Base-by-base conservation (phyloP, 1,139 yeast species). In the Diutina rugosa region DNA sequence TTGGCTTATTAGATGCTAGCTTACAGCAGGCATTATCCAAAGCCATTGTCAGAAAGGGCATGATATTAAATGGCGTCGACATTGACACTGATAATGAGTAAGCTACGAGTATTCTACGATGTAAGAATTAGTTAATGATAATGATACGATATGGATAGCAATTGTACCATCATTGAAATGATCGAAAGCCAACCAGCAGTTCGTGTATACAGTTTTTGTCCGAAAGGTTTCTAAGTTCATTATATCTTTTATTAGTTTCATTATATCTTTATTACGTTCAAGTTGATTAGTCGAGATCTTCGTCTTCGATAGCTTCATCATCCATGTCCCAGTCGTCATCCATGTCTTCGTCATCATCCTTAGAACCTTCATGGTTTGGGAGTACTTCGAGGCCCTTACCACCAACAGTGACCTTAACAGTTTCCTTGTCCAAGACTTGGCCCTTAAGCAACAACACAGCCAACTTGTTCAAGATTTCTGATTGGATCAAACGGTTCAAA, bases 381-480 rank as follows among this genome's bases (percentile, higher is more conserved):
- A 85, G 62, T 4, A 95, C 96, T 52, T 82, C 87, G 58, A 93
- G 74, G 16, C 95, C 95, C 58, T 72, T 72, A 54, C 78, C 80
- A 29, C 84, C 84, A 60, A 78, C 68, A 18, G 80, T 78, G 48
- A 93, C 87, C 52, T 74, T 74, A 12, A 90, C 97, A 6, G 79
- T 76, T 69, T 93, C 99, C 69, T 90, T 90, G 65, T 93, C 97
- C 65, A 77, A 79, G 58, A 93, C 80, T 71, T 91, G 96, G 18
- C 96, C 96, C 68, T 85, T 86, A 63, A 93, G 79, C 58, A 93
- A 80, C 71, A 87, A 79, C n/a, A 93, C 80, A 0, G 99, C 99
- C 72, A 93, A 76, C 64, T 78, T 84, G 72, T 93, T 93, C 69
- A 93, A 82, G 38, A 93, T 78, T 69, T 90, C 95, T 61, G 79